Percentiles rank a stretch among this genome's conserved stretches.
phyloP scores from a whole-genome alignment of 2,329 filamentous ascomycete species.

The Cladosporium velox region DNA sequence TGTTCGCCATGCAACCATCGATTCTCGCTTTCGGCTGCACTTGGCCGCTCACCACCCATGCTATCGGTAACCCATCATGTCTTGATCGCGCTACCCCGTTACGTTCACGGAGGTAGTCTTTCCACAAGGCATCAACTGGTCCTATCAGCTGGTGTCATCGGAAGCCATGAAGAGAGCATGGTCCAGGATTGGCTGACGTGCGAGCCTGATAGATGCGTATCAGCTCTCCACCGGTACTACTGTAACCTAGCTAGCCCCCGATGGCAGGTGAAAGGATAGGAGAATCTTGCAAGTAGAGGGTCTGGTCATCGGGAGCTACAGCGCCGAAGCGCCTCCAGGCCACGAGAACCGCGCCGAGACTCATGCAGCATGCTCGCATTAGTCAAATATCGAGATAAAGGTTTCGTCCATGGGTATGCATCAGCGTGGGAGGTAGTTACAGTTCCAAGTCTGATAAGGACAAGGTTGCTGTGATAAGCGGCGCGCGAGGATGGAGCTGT shows the following conservation, averaged over 20 bases:
- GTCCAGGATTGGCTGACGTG: neutral
- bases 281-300: neutral
- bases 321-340: neutral
- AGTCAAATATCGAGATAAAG: neutral
- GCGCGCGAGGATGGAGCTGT: neutral
- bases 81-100: neutral
- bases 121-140: neutral
- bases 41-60: neutral
- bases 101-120: neutral
- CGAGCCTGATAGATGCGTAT: neutral
- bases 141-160: neutral
- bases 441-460: neutral
- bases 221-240: neutral
- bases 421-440: neutral
- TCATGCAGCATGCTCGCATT: neutral
- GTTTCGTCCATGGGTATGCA: neutral
- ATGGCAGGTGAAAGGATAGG: neutral
- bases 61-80: neutral
- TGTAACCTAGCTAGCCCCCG: neutral
- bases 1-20: neutral
- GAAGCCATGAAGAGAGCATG: neutral
- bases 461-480: neutral
- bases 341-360: neutral
- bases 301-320: neutral
- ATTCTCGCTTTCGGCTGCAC: neutral